These are phyloP conservation scores for Aspergillus sp. DNA, from an alignment of 2,329 filamentous ascomycete genomes.

Conservation along the genomic window DNA sequence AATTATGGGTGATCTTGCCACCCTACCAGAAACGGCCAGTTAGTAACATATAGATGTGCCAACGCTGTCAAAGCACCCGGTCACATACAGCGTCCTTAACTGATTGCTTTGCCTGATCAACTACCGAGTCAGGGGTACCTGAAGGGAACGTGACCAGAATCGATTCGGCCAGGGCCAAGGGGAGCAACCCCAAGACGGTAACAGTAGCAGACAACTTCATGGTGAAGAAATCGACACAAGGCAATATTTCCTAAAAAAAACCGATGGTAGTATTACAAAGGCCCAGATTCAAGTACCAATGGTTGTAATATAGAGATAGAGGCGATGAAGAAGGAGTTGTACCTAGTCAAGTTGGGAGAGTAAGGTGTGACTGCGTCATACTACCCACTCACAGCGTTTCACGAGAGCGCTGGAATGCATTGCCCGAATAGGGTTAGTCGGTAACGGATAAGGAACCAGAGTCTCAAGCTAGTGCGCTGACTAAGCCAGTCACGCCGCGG, in stretches of 20 bases:
- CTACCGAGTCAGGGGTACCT: slow-evolving; percentile 65
- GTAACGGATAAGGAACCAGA: neutral
- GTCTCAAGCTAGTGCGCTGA: slow-evolving; percentile 10
- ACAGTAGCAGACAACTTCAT: slow-evolving; percentile 67
- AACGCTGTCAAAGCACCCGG: neutral
- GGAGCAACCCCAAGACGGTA: slow-evolving; percentile 60
- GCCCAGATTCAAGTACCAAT: neutral
- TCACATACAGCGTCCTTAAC: slow-evolving; percentile 63
- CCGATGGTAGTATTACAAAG: neutral
- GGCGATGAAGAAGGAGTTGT: neutral
- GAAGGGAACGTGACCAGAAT: slow-evolving; percentile 78
- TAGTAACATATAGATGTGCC: slow-evolving; percentile 10
- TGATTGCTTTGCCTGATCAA: slow-evolving; percentile 70
- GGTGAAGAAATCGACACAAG: neutral
- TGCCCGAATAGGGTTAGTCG: neutral
- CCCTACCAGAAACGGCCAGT: slow-evolving; percentile 45
- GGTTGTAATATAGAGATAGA: neutral
- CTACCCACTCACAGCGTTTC: neutral
- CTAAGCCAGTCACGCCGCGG: slow-evolving; percentile 13
- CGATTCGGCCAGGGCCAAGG: slow-evolving; percentile 67
- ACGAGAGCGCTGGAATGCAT: neutral
- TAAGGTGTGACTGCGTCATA: slow-evolving; percentile 1
- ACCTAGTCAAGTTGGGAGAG: neutral
- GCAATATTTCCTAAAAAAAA: neutral
- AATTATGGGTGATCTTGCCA: slow-evolving; percentile 77